These are phyloP conservation scores for Elsinoe australis DNA, from an alignment of 2,329 filamentous ascomycete genomes.

Conservation along the genomic window DNA sequence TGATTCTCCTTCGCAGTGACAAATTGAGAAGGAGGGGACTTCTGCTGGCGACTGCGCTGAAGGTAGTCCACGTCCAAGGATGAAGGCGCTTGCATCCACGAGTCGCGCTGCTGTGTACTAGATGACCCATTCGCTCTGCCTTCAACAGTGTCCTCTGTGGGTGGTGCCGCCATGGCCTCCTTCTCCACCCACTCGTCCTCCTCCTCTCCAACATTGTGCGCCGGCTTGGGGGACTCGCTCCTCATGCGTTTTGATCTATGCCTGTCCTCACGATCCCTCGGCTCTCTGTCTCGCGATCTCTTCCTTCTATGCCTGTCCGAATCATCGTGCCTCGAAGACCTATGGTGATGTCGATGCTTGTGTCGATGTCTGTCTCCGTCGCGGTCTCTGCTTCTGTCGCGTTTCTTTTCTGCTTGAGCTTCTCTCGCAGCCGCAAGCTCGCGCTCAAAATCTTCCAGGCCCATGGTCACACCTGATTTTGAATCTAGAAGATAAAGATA, in stretches of 20 bases:
- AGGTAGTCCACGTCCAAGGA: slow-evolving; percentile 78
- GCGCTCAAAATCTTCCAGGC: slow-evolving; percentile 69
- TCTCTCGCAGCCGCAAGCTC: slow-evolving; percentile 59
- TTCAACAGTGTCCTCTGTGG: slow-evolving; percentile 40
- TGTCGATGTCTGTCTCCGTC: slow-evolving; percentile 34
- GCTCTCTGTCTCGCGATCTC: slow-evolving; percentile 50
- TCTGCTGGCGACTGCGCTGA: slow-evolving; percentile 50
- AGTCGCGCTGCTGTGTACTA: slow-evolving; percentile 58
- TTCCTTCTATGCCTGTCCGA: slow-evolving; percentile 51
- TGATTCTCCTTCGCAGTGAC: slow-evolving; percentile 50
- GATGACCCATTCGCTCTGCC: slow-evolving; percentile 32
- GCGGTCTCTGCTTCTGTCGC: slow-evolving; percentile 36
- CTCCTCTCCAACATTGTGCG: slow-evolving; percentile 42
- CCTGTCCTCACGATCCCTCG: slow-evolving; percentile 35
- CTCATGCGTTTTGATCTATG: slow-evolving; percentile 26
- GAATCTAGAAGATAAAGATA: too few relatives aligned
- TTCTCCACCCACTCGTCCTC: slow-evolving; percentile 38
- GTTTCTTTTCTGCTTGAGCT: slow-evolving; percentile 44
- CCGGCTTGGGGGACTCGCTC: slow-evolving; percentile 28
- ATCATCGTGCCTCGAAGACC: slow-evolving; percentile 28
- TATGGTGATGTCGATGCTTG: slow-evolving; percentile 38
- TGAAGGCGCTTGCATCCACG: slow-evolving; percentile 90
- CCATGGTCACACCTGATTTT: slow-evolving; percentile 37
- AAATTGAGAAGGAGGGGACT: slow-evolving; percentile 38
- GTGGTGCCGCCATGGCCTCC: slow-evolving; percentile 35